Evolutionary conservation across 2,329 filamentous ascomycete genomes (phyloP).

Genomic region (Alternaria gaisen): DNA sequence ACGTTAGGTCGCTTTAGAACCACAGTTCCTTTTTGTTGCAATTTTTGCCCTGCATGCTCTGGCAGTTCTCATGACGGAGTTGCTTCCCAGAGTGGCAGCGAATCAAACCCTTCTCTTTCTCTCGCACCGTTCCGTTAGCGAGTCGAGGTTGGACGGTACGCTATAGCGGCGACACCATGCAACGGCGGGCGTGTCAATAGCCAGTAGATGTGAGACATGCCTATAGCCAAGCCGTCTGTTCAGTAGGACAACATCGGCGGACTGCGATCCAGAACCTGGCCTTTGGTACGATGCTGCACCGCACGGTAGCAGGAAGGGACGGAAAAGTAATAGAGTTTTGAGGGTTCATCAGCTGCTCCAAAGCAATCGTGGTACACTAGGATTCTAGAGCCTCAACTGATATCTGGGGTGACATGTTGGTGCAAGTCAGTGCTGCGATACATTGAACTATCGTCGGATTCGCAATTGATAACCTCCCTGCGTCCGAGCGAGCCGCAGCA

Average conservation of each 20-base stretch:
- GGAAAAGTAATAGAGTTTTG: not conserved
- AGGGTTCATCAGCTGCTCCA: slow-evolving; percentile 7
- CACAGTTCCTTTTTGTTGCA: not conserved
- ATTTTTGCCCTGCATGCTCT: slow-evolving; percentile 8
- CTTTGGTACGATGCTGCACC: slow-evolving; percentile 3
- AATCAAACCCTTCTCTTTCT: slow-evolving; percentile 1
- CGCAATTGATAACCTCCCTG: not conserved
- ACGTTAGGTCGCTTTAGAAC: not conserved
- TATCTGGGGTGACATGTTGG: not conserved
- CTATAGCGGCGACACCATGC: slow-evolving; percentile 6
- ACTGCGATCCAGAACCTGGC: slow-evolving; percentile 1
- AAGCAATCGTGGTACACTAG: slow-evolving; percentile 8
- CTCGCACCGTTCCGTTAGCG: slow-evolving; percentile 14
- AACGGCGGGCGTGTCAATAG: slow-evolving; percentile 1
- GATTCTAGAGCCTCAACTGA: slow-evolving; percentile 6
- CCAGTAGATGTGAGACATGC: not conserved
- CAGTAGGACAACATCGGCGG: not conserved
- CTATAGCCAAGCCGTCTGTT: not conserved
- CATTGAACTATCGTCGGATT: not conserved
- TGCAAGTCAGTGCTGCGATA: not conserved
- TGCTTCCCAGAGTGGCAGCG: slow-evolving; percentile 3
- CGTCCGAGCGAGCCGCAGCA: not conserved
- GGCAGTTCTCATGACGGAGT: slow-evolving; percentile 7
- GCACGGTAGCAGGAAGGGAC: not conserved
- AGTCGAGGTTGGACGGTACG: slow-evolving; percentile 5